These are phyloP conservation scores for Solanum chilense DNA, from an alignment of 257 asterid genomes.

Conservation along the genomic window DNA sequence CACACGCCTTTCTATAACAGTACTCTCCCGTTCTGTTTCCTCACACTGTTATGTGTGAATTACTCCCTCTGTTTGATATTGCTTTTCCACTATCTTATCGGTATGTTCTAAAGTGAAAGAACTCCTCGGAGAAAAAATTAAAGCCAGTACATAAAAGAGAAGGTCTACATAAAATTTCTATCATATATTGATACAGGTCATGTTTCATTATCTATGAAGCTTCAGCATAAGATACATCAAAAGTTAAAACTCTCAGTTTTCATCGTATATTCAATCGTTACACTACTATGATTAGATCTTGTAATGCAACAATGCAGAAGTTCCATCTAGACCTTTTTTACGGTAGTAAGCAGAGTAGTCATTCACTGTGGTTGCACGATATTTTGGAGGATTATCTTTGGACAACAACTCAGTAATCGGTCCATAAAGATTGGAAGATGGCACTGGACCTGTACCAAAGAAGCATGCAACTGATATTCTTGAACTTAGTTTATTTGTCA, in stretches of 20 bases:
- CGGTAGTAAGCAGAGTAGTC: slow-evolving; percentile 19
- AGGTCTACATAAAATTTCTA: too few relatives aligned
- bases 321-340: slow-evolving; percentile 48
- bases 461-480: slow-evolving; percentile 60
- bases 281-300: slow-evolving; percentile 12
- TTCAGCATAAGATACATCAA: background rate
- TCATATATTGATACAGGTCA: too few relatives aligned
- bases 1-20: background rate
- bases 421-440: slow-evolving; percentile 26
- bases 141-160: too few relatives aligned
- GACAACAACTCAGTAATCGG: slow-evolving; percentile 49
- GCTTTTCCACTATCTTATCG: too few relatives aligned
- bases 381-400: slow-evolving; percentile 42
- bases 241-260: background rate
- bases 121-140: too few relatives aligned
- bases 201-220: too few relatives aligned
- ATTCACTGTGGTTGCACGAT: slow-evolving; percentile 37
- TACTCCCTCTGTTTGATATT: too few relatives aligned
- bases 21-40: background rate
- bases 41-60: too few relatives aligned
- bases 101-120: too few relatives aligned
- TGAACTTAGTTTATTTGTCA: slow-evolving; percentile 29
- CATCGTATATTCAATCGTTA: background rate
- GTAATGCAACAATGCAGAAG: slow-evolving; percentile 35
- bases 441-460: slow-evolving; percentile 24